A percentile compares a stretch with the other conserved stretches of the same genome.
These are phyloP conservation scores for Candida boidinii DNA, from an alignment of 805 yeast species.

Conservation along the genomic window DNA sequence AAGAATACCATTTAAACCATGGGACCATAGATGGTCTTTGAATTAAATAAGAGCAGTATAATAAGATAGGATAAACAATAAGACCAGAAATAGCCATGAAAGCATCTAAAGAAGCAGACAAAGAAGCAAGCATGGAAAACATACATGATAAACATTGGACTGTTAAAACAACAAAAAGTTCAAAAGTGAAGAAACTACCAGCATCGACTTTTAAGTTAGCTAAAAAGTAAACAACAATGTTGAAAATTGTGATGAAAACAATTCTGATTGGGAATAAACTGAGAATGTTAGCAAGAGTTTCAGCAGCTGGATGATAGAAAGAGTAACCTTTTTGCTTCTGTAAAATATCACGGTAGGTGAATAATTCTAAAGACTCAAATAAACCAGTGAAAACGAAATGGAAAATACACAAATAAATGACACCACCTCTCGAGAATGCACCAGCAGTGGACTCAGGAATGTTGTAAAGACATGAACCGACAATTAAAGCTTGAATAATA, in stretches of 20 bases:
- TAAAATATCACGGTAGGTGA: constrained; percentile 53
- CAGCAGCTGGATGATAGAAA: constrained; percentile 57
- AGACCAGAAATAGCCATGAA: constrained; percentile 59
- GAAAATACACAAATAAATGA: constrained; percentile 50
- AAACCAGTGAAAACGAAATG: constrained; percentile 53
- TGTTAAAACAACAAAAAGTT: constrained; percentile 29
- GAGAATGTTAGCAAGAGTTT: constrained; percentile 47
- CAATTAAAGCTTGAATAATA: constrained; percentile 46
- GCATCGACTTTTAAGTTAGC: constrained; percentile 42
- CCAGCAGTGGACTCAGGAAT: constrained; percentile 41
- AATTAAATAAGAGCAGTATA: constrained; percentile 61
- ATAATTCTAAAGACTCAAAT: constrained; percentile 52
- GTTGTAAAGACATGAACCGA: constrained; percentile 53
- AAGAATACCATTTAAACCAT: constrained; percentile 54
- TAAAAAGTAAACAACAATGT: constrained; percentile 43
- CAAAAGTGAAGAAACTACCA: constrained; percentile 45
- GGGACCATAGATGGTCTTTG: constrained; percentile 51
- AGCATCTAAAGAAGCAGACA: constrained; percentile 36
- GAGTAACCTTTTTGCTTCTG: constrained; percentile 59
- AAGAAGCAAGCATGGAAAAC: constrained; percentile 47
- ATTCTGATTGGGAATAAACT: constrained; percentile 51
- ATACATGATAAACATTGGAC: constrained; percentile 40
- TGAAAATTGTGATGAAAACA: constrained; percentile 37
- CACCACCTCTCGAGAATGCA: constrained; percentile 55
- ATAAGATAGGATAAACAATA: constrained; percentile 43